phyloP scores from a whole-genome alignment of 2,329 filamentous ascomycete species.

The Emericellopsis cladophorae region DNA sequence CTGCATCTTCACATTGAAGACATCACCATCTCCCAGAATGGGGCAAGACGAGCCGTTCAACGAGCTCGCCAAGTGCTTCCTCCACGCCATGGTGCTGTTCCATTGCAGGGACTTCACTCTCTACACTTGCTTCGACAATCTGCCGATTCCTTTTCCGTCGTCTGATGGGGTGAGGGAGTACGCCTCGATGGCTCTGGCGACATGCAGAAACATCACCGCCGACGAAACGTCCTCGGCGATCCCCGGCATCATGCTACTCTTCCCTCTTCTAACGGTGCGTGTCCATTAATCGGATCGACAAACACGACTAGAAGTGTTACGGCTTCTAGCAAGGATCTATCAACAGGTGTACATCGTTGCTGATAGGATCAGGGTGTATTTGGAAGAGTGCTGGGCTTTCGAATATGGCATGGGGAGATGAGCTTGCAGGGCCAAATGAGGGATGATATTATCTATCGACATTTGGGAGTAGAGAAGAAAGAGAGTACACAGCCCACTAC shows the following conservation, averaged over 20 bases:
- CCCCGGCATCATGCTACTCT: constrained; percentile 8
- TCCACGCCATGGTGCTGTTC: constrained; percentile 8
- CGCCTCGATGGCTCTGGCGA: background rate
- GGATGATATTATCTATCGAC: too few species aligned
- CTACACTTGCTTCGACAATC: constrained; percentile 8
- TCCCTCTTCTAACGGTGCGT: constrained; percentile 12
- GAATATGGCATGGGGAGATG: too few species aligned
- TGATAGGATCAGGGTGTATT: background rate
- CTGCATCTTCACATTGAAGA: too few species aligned
- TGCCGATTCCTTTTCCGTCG: constrained; percentile 4
- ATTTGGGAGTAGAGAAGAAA: too few species aligned
- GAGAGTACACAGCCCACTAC: too few species aligned
- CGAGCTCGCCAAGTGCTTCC: too few species aligned
- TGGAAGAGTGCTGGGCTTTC: background rate
- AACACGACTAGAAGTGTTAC: background rate
- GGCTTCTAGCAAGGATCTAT: background rate
- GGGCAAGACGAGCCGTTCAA: too few species aligned
- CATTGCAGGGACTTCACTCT: constrained; percentile 10
- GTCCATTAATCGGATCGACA: background rate
- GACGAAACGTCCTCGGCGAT: constrained; percentile 5
- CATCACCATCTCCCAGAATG: too few species aligned
- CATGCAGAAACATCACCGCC: background rate
- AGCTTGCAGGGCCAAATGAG: too few species aligned
- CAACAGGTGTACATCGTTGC: background rate
- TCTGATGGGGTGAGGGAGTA: constrained; percentile 1